Base-by-base conservation (phyloP, 768 basidiomycete species). In the Lactarius akahatsu region DNA sequence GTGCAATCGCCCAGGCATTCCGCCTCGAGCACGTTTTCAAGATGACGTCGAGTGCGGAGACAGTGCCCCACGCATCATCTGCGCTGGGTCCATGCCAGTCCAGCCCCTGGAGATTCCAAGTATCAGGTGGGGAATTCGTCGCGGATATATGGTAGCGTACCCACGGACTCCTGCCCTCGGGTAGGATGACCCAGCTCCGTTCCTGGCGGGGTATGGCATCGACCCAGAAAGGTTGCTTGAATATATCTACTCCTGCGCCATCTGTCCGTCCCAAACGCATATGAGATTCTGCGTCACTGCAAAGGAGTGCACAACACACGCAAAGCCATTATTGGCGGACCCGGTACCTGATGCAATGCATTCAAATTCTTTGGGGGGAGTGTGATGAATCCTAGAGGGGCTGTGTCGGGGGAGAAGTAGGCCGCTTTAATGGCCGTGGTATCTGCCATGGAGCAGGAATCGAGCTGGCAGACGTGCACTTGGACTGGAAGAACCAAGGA, bases 41-140 rank as follows among this genome's bases (percentile, higher is more conserved):
- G 45, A 92, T 82, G 3, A 36, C 43, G 3, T 75, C 73, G 41
- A 95, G 77, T 2, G 88, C 85, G 32, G 83, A 82, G 7, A 93
- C 76, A 2, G 86, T 77, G 16, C 73, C 75, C 83, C 90, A 91
- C 1, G 84, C 88, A 72, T 95, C 92, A 16, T 76, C 74, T 13
- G 88, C 80, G 72, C 91, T 93, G 4, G 88, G 86, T 0, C 94
- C 95, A 71, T 93, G 95, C 94, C 94, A 96, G 75, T 97, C 95
- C 54, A 95, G 80, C 1, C 94, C 94, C 91, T 92, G 50, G 41
- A 47, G 8, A 15, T 9, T 45, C 13, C 23, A 18, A 34, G 64
- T 40, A 63, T 9, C 20, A 23, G 26, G n/a, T 23, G 13, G 23
- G 9, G 30, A 40, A 18, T 15, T 58, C 13, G 26, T 43, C 8